Evolutionary conservation across 352 stramenopile species (phyloP), one percentile per base, ranked within the genome.

Genomic region (Phytophthora fragariaefolia): DNA sequence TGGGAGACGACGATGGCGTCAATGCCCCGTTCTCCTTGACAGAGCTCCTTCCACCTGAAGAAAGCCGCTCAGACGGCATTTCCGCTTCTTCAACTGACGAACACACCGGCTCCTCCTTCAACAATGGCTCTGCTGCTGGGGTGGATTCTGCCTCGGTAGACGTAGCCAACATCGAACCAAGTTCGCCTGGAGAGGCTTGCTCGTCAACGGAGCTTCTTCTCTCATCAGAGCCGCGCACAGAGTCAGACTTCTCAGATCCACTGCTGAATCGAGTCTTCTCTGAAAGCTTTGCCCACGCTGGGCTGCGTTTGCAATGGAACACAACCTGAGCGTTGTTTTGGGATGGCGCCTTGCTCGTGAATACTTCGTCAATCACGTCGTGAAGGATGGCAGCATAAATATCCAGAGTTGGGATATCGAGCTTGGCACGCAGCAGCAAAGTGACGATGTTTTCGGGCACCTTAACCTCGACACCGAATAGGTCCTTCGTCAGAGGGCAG

Each of bases 331-430:
- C 68, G 46, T 94, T 94, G 67, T 92, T 92, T 52, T 87, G 63
- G 10, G 82, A 88, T 30, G 80, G 83, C 0, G 70, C 71, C 32
- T 90, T 80, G 42, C 61, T 83, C 6, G 76, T 74, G 18, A 94
- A 85, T 6, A 92, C 76, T 60, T 92, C 84, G 27, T 91, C 83
- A 27, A 94, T 81, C 53, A 90, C 81, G 45, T 94, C 83, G 59
- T 94, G 83, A 6, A 94, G 66, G 57, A 94, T 80, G 1, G 79
- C 77, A n/a, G 82, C 81, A 61, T 94, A 91, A 27, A 92, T 91
- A 24, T 88, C 76, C 24, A 92, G 75, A 32, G 79, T 67, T 6
- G 82, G 79, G 56, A 92, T 80, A 15, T 91, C 83, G 17, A 83
- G 63, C 60, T 92, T 89, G 10, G 85, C 77, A 18, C 79, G 70